phyloP scores from a whole-genome alignment of 768 basidiomycete species.

The Termitomyces sp. region DNA sequence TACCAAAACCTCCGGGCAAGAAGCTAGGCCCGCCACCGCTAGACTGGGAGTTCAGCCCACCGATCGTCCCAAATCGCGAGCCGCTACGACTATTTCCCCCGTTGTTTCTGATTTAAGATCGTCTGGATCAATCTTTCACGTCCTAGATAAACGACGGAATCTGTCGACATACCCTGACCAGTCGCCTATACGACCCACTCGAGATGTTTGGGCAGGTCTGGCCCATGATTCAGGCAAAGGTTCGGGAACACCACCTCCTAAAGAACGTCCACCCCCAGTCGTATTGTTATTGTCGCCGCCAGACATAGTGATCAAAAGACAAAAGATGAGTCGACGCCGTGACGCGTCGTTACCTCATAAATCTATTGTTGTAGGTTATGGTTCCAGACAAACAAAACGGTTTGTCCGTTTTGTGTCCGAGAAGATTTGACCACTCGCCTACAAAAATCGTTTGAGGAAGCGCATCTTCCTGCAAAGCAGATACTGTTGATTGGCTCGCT shows the following conservation, averaged over 20 bases:
- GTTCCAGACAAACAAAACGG: neutral
- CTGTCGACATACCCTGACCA: constrained; percentile 33
- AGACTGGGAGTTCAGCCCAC: constrained; percentile 17
- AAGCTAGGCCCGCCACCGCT: constrained; percentile 3
- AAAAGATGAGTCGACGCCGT: neutral
- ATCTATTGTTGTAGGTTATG: neutral
- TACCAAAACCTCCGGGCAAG: constrained; percentile 14
- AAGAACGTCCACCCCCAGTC: constrained; percentile 36
- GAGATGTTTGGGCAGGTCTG: constrained; percentile 31
- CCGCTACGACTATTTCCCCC: constrained; percentile 10
- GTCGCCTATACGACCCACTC: constrained; percentile 53
- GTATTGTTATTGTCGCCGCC: constrained; percentile 24
- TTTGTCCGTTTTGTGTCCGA: too few relatives aligned
- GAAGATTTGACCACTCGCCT: too few relatives aligned
- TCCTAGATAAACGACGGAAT: neutral
- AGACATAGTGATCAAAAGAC: constrained; percentile 29
- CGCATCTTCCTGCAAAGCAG: too few relatives aligned
- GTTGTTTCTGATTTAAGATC: constrained; percentile 2
- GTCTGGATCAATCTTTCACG: neutral
- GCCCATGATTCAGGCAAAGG: constrained; percentile 47
- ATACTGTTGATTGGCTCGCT: too few relatives aligned
- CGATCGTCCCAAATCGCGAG: constrained; percentile 27
- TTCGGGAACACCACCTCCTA: constrained; percentile 46
- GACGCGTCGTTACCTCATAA: neutral
- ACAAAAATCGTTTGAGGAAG: too few relatives aligned